Evolutionary conservation across 345 rosid genomes (phyloP).

Genomic region (Sisymbrium altissimum): DNA sequence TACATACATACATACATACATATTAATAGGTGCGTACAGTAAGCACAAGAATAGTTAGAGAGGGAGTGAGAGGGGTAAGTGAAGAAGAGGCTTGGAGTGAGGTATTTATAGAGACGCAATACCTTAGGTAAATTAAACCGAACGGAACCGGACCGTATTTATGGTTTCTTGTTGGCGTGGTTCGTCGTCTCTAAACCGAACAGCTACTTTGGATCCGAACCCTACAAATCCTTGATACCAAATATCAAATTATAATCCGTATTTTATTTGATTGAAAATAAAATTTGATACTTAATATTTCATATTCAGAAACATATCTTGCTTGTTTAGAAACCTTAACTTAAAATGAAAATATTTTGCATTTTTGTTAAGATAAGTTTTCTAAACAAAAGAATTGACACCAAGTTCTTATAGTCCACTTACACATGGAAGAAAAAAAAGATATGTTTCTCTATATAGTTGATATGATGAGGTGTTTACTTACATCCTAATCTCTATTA

Average conservation of each 20-base stretch:
- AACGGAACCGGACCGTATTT: neutral
- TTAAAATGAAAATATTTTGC: neutral
- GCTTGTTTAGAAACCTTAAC: neutral
- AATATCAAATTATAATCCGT: neutral
- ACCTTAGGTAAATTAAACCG: neutral
- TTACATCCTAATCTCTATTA: neutral
- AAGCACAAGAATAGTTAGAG: constrained; percentile 5
- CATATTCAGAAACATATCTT: neutral
- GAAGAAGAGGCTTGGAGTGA: constrained; percentile 8
- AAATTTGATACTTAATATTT: neutral
- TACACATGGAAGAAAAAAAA: neutral
- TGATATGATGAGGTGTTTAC: neutral
- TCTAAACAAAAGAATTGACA: neutral
- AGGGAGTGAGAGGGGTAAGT: constrained; percentile 16
- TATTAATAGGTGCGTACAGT: neutral
- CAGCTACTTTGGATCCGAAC: neutral
- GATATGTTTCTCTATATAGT: neutral
- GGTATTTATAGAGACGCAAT: constrained; percentile 23
- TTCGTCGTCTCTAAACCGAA: constrained; percentile 10
- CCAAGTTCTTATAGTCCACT: neutral
- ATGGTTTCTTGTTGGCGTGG: neutral
- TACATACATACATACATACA: neutral
- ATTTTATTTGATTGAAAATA: neutral
- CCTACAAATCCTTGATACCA: neutral
- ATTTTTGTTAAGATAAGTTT: neutral